Conservation (phyloP, 768 basidiomycete species). For the Kondoa subrosea region DNA sequence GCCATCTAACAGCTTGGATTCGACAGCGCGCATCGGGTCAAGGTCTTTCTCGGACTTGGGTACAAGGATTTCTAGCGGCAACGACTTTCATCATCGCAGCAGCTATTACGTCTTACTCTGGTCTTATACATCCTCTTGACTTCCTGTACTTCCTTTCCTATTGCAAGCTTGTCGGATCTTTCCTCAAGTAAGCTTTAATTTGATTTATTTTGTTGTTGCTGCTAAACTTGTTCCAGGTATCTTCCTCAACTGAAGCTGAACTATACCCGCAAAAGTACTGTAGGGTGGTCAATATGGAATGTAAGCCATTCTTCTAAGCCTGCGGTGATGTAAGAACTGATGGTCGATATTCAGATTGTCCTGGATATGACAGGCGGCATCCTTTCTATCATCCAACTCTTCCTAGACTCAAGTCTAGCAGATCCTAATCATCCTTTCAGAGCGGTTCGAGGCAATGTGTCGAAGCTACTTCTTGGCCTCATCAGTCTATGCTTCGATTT, state of each 20-base stretch:
- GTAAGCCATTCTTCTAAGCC: no score
- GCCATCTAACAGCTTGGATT: conserved; percentile 30
- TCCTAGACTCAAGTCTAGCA: conserved; percentile 26
- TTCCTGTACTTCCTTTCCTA: conserved; percentile 29
- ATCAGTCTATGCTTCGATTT: conserved; percentile 28
- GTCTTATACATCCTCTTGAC: conserved; percentile 26
- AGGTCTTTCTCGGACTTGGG: conserved; percentile 20
- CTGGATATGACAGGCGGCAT: conserved; percentile 16
- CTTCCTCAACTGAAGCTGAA: conserved; percentile 28
- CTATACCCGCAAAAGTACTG: conserved; percentile 30
- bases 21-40: conserved; percentile 25
- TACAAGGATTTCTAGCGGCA: no score
- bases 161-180: conserved; percentile 32
- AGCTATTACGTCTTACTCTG: conserved; percentile 22
- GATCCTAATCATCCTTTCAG: conserved; percentile 20
- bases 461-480: conserved; percentile 24
- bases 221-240: background rate
- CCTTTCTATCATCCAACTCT: conserved; percentile 25
- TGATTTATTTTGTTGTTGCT: conserved; percentile 31
- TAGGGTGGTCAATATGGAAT: conserved; percentile 8
- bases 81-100: conserved; percentile 20
- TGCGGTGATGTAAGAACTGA: no score
- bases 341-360: conserved; percentile 16
- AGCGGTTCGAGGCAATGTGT: conserved; percentile 27
- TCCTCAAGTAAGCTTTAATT: conserved; percentile 31